A percentile compares a stretch with the other conserved stretches of the same genome.
Evolutionary conservation across 495 filamentous ascomycete species (phyloP).

Genomic region (Rostrohypoxylon terebratum): DNA sequence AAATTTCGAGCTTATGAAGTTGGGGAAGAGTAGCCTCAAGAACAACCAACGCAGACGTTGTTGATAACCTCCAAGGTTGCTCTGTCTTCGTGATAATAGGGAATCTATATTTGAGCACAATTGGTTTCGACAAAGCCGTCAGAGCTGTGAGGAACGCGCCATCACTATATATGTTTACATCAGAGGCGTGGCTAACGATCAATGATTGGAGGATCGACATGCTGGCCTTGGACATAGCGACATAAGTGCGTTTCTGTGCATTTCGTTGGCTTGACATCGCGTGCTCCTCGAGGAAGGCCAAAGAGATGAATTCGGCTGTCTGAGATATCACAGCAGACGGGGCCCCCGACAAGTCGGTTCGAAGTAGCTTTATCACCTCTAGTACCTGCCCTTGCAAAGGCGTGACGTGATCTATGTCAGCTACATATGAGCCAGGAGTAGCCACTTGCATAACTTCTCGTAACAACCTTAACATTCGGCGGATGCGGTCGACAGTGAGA

Average conservation of each 20-base stretch:
- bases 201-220: conserved; percentile 77
- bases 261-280: conserved; percentile 47
- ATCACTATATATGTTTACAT: conserved; percentile 72
- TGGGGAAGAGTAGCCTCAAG: conserved; percentile 73
- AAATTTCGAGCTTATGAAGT: conserved; percentile 67
- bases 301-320: conserved; percentile 73
- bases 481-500: conserved; percentile 69
- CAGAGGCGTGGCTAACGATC: conserved; percentile 70
- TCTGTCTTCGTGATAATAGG: conserved; percentile 65
- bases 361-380: conserved; percentile 76
- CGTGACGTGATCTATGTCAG: conserved; percentile 86
- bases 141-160: conserved; percentile 70
- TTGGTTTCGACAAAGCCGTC: conserved; percentile 72
- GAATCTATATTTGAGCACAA: conserved; percentile 80
- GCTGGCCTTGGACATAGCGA: conserved; percentile 83
- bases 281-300: conserved; percentile 68
- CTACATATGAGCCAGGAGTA: conserved; percentile 78
- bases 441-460: conserved; percentile 66
- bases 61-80: conserved; percentile 83
- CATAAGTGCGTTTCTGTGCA: conserved; percentile 73
- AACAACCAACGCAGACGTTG: conserved; percentile 74
- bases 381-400: conserved; percentile 80
- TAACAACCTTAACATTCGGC: conserved; percentile 72
- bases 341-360: conserved; percentile 72
- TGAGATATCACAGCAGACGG: conserved; percentile 75